Evolutionary conservation across 306 rosid species (phyloP).

Genomic region (Lagenaria siceraria): DNA sequence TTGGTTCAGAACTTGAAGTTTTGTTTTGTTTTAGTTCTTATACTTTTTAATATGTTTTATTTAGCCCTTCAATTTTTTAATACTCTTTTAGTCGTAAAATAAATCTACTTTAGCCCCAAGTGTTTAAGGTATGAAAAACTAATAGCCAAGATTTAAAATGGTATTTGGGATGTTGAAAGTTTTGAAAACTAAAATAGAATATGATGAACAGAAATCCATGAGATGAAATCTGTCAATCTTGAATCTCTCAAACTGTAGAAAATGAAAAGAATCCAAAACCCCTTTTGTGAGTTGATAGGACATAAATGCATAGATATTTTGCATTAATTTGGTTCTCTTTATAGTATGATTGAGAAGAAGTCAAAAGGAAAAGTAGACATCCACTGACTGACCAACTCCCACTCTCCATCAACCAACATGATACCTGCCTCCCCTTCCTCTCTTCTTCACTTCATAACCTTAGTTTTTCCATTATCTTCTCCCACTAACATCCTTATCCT

Average conservation of each 20-base stretch:
- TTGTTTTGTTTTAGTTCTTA: background rate
- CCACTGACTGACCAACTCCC: constrained; percentile 10
- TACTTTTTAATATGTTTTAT: background rate
- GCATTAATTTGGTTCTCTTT: background rate
- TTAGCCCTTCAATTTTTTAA: background rate
- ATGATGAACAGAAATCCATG: background rate
- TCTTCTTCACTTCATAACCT: background rate
- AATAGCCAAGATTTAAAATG: too few relatives aligned
- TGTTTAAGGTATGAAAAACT: too few relatives aligned
- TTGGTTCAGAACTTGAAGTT: background rate
- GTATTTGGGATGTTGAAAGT: background rate
- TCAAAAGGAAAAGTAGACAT: constrained; percentile 2
- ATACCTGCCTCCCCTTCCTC: background rate
- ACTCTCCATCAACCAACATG: constrained; percentile 10
- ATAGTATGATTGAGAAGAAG: background rate
- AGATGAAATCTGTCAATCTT: background rate
- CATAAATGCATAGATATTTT: background rate
- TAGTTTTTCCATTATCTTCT: constrained; percentile 3
- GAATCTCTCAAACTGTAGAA: background rate
- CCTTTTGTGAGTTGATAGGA: background rate
- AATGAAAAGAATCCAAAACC: background rate
- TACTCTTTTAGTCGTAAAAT: too few relatives aligned
- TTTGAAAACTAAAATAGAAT: background rate
- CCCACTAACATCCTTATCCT: background rate
- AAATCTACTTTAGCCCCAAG: too few relatives aligned